Base-by-base conservation (phyloP, 108 stramenopile species). In the Cyclotella kingstonii region DNA sequence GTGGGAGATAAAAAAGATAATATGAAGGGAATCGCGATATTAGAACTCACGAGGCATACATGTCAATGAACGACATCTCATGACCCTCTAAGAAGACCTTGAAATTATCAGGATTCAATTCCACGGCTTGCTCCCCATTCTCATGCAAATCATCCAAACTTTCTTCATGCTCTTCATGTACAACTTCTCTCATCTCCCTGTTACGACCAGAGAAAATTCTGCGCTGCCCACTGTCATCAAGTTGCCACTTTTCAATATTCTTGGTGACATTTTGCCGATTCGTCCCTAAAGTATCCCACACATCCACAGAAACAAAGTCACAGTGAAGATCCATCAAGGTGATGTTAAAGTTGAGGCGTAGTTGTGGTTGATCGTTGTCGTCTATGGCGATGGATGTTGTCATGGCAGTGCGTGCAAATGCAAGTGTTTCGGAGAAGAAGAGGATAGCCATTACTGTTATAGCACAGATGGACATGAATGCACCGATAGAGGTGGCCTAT, bases 231-330 rank as follows among this genome's bases (percentile, higher is more conserved):
- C 60, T 38, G 22, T 82, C 81, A 57, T 96, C 90, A 15, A 97
- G 31, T 66, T 96, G 94, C 98, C 98, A 98, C 80, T 96, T 98
- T 72, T 97, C 90, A n/a, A 98, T 87, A 60, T 98, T 97, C 54
- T 92, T 90, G 66, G 95, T 98, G 4, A 98, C 91, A 73, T 98
- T 97, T 66, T 96, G 90, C 25, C 86, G 81, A 71, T 97, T 95
- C 8, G 96, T 97, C 29, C 98, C 97, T 45, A 94, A 71, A 36
- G 90, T 87, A 60, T 93, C 95, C 85, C 85, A 88, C 0, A 92
- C 92, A 68, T 92, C 96, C n/a, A 95, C 89, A 9, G 65, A 59
- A 12, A 93, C 86, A 66, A 83, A 96, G 63, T 96, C 96, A 68
- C 96, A 96, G 51, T 94, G 87, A 28, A 96, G 47, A 70, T 90